Evolutionary conservation across 345 rosid species (phyloP), one percentile per base, ranked within the genome.

Genomic region (Isatis tinctoria): DNA sequence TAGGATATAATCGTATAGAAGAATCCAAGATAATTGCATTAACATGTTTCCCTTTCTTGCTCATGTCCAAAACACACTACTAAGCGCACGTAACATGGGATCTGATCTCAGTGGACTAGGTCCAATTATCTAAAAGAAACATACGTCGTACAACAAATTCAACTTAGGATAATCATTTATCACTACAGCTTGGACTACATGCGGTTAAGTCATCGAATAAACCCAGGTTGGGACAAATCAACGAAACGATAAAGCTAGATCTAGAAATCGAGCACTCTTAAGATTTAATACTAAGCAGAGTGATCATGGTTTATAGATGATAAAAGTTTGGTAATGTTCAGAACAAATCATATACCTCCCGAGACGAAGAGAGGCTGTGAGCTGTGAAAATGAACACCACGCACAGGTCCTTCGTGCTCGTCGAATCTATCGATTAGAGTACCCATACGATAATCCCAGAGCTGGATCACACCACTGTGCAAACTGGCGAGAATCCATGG

Each of bases 401-500:
- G 96, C 41, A 92, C 98, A 8, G 98, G 98, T 27, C 98, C 98
- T 35, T 92, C 98, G 26, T 92, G 98, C 83, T 92, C 96, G 17
- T 92, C 98, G 24, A 90, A 92, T 45, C 96, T 74, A 69, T 90
- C 98, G 32, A 92, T 92, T 60, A 92, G 72, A 16, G 96, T 90
- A 20, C 96, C 98, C 95, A 90, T 90, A 2, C 98, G 90, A 60
- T 92, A 92, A 78, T 92, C 98, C 98, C 98, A 92, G 59, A 92
- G 87, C 87, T 92, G 98, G 83, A 92, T 90, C 82, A 92, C 98
- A 40, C 98, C 98, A 56, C 98, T 92, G 82, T 90, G 98, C 33
- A 92, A 93, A 84, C 95, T 90, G 28, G 98, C 95, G 22, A 92
- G 86, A 83, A 92, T 92, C 98, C 98, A 92, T 41, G 96, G 98